Conservation (phyloP, 2,329 filamentous ascomycete genomes). For the Beauveria medogensis region DNA sequence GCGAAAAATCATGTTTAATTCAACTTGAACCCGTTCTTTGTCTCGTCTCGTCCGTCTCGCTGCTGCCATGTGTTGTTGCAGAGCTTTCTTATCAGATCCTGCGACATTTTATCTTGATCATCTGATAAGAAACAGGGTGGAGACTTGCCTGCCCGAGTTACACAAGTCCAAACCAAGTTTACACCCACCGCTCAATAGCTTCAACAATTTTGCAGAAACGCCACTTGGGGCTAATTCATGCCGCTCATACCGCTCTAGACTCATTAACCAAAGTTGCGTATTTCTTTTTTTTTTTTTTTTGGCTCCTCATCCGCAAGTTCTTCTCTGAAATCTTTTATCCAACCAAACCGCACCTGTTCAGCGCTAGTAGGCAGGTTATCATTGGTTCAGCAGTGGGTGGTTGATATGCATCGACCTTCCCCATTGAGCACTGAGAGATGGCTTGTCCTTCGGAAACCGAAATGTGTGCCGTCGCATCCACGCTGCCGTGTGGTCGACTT, state of each 20-base stretch:
- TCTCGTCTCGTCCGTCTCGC: background rate
- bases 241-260: background rate
- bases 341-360: no score
- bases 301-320: no score
- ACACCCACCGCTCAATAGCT: background rate
- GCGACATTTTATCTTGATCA: conserved; percentile 13
- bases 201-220: background rate
- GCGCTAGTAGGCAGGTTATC: no score
- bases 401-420: background rate
- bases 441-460: background rate
- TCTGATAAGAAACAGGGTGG: conserved; percentile 11
- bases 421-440: background rate
- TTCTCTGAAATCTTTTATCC: no score
- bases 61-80: background rate
- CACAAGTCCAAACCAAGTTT: background rate
- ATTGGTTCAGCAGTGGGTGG: background rate
- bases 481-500: background rate
- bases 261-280: background rate
- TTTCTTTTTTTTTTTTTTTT: background rate
- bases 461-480: conserved; percentile 2
- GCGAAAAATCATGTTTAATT: no score
- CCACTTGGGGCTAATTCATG: background rate
- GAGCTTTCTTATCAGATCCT: conserved; percentile 12
- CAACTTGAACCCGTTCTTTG: background rate
- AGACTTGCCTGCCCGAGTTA: background rate